These are phyloP conservation scores for Aspergillus candidus DNA, from an alignment of 2,329 filamentous ascomycete genomes.

Conservation along the genomic window DNA sequence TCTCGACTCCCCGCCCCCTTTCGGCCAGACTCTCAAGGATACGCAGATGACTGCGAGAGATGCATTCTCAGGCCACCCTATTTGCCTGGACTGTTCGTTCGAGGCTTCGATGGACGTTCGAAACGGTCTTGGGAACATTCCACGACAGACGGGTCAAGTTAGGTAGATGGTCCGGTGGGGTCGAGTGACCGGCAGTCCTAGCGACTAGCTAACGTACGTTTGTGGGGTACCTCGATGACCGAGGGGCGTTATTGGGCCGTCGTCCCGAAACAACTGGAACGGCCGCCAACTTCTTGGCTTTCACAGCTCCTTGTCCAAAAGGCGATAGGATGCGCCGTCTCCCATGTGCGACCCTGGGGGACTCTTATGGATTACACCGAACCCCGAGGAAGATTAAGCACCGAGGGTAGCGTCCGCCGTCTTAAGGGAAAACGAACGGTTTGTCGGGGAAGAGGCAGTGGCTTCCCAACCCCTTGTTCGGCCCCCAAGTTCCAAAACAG, in stretches of 20 bases:
- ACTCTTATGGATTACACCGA: conserved; percentile 5
- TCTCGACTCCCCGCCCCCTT: too few species aligned
- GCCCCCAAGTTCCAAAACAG: neutral
- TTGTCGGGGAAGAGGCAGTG: conserved; percentile 7
- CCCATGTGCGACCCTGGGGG: too few species aligned
- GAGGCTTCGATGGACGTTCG: conserved; percentile 16
- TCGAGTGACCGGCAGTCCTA: too few species aligned
- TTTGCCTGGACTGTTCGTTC: conserved; percentile 8
- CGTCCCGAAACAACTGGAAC: conserved; percentile 18
- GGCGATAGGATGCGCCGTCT: too few species aligned
- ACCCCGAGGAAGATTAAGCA: neutral
- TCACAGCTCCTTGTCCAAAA: too few species aligned
- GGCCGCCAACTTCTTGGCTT: conserved; percentile 13
- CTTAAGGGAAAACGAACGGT: conserved; percentile 2
- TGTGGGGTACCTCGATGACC: conserved; percentile 18
- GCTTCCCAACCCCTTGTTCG: conserved; percentile 7
- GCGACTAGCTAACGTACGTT: conserved; percentile 11
- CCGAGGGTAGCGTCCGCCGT: neutral
- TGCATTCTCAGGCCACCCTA: conserved; percentile 9
- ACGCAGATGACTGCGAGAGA: neutral
- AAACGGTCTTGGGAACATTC: conserved; percentile 12
- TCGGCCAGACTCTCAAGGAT: too few species aligned
- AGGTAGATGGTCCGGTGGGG: conserved; percentile 3
- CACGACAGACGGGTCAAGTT: conserved; percentile 7
- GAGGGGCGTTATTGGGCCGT: conserved; percentile 15